Evolutionary conservation across 257 asterid genomes (phyloP), one percentile per base, ranked within the genome.

Genomic region (Verbascum thapsus): DNA sequence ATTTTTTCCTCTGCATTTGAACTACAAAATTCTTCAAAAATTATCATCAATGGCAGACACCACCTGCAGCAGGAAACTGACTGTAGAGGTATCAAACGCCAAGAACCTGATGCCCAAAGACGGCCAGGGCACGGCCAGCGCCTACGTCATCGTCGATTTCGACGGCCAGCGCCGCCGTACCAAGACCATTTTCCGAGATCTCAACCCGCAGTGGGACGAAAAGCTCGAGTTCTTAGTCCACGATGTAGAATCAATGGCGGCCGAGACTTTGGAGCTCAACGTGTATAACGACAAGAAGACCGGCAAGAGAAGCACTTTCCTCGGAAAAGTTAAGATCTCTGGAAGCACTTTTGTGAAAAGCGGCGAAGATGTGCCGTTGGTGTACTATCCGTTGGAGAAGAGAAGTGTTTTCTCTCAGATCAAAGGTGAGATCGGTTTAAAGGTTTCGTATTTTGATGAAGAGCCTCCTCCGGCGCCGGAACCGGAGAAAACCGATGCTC

Each of bases 81-180:
- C 75, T 0, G 95, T 91, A 0, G 80, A 88, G 53, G 78, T 91
- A 8, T 82, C 89, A 72, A 86, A 76, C 55, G 98, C 98, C 17
- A 85, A 81, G 66, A 91, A 91, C 53, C 60, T 91, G 60, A 91
- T 91, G 98, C 98, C 98, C 0, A 91, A 91, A 53, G 98, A 91
- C 65, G 98, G 98, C 13, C 94, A 88, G 55, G 98, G 96, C 35
- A 88, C 96, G 53, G 91, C 98, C 15, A 91, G 98, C 76, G 94
- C 98, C 44, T 86, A 82, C 59, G 94, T 69, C 67, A 81, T 86
- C 45, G 85, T 84, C 5, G 96, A 88, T 69, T 91, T 67, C 68
- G 98, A 91, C 63, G 94, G 94, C 72, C 98, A 91, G 52, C 88
- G 98, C 5, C 96, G 96, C 22, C 88, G 98, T 2, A 88, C 98